Evolutionary conservation across 257 asterid genomes (phyloP), one percentile per base, ranked within the genome.

Genomic region (Scutellaria baicalensis): DNA sequence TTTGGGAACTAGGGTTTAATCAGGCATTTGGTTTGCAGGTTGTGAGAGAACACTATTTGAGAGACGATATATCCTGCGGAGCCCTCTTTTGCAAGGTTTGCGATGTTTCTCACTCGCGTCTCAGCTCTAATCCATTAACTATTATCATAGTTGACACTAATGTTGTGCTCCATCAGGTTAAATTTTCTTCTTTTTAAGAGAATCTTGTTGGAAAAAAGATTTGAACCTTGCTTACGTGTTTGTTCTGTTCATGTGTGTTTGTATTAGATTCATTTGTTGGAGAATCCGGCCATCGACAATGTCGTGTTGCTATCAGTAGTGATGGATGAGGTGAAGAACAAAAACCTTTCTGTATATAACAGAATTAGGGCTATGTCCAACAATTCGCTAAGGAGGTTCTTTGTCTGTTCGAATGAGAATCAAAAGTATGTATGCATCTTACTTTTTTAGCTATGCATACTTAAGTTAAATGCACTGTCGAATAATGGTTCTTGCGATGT

Each of bases 271-370:
- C 97, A 94, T 86, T 86, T 94, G 76, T 80, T 94, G 85, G 99
- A 94, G 76, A 91, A 85, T 81, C 89, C 96, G 1, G 95, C 96
- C 0, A 83, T 94, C 35, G 96, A 94, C 47, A 84, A 94, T 61
- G 99, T 94, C 62, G 97, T 91, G 54, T 94, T 94, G 81, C 85
- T 94, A 9, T 85, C 97, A 0, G 78, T 94, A 59, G 99, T 94
- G 74, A 63, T 87, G 84, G 87, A 89, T 77, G 99, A 94, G 86
- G 99, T 89, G 77, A 94, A 83, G 99, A n/a, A n/a, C n/a, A n/a
- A n/a, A n/a, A n/a, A n/a, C n/a, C n/a, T n/a, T n/a, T n/a, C n/a
- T n/a, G n/a, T n/a, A n/a, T n/a, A n/a, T n/a, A n/a, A n/a, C n/a
- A n/a, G n/a, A n/a, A n/a, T n/a, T n/a, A n/a, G n/a, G 74, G 96